Evolutionary conservation across 441 rosid genomes (phyloP), one percentile per base, ranked within the genome.

Genomic region (Breynia disticha): DNA sequence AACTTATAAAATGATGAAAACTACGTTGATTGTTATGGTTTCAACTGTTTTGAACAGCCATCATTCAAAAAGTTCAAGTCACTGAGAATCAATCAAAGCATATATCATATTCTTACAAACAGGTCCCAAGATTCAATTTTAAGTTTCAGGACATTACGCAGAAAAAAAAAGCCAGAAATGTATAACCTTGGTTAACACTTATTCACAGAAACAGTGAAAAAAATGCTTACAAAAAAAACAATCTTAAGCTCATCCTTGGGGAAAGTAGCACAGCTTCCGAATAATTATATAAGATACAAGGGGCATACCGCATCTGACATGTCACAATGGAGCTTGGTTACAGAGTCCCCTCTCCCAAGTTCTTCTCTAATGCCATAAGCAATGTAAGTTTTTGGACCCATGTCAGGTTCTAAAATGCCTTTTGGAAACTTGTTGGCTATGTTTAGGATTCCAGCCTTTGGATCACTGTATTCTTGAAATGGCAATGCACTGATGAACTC

Each of bases 311-410:
- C 98, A 73, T 91, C 98, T 16, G 98, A 82, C 79, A 91, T 75
- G 57, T 88, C 98, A 50, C 90, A 88, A 24, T 91, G 98, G 51
- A 91, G 97, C 64, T 86, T 88, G 46, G 97, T 86, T 22, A 86
- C 91, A 1, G 98, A 93, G 71, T 93, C 98, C 15, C 98, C 98
- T 72, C 98, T 73, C 51, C 97, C 88, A 13, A 93, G 90, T 76
- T 93, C 97, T 28, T 79, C 81, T 0, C 52, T 48, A 41, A 62
- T 46, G 10, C 98, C 97, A 54, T 88, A 88, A 18, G 96, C 98
- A 61, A 88, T 81, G 56, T 93, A 93, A 5, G 98, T 80, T 65
- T 93, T 93, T 0, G 98, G 98, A 50, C 98, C 98, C 78, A 93
- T 52, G 72, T 93, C 98, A 2, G 97, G 93, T 70, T 93, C 81